phyloP scores from a whole-genome alignment of 352 stramenopile species.

The Globisporangium megalacanthum region DNA sequence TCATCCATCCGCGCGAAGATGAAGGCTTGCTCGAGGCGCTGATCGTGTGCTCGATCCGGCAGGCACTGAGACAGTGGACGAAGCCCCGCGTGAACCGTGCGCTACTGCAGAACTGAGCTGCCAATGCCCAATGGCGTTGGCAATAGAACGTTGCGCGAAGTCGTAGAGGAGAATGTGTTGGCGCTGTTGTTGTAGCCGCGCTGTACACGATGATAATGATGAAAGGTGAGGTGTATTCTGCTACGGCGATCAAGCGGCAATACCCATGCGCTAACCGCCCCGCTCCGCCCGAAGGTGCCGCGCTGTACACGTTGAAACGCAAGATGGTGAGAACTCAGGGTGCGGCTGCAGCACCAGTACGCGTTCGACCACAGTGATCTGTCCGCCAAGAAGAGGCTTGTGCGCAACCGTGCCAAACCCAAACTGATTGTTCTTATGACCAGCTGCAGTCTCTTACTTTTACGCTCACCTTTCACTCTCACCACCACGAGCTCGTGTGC shows the following conservation, averaged over 20 bases:
- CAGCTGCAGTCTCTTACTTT: too few species aligned
- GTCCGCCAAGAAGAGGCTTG: too few species aligned
- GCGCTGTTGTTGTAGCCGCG: slow-evolving; percentile 44
- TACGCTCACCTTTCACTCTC: too few species aligned
- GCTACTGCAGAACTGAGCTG: slow-evolving; percentile 58
- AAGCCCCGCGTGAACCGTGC: slow-evolving; percentile 58
- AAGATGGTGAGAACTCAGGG: slow-evolving; percentile 70
- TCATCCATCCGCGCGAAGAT: slow-evolving; percentile 65
- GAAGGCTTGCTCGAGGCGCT: slow-evolving; percentile 60
- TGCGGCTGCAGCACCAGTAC: slow-evolving; percentile 38
- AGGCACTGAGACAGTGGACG: slow-evolving; percentile 50
- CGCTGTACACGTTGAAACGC: slow-evolving; percentile 67
- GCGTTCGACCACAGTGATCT: slow-evolving; percentile 4
- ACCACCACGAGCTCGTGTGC: too few species aligned
- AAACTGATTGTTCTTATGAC: too few species aligned
- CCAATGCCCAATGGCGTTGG: slow-evolving; percentile 35
- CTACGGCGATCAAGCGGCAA: too few species aligned
- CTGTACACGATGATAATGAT: too few species aligned
- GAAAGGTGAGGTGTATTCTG: too few species aligned
- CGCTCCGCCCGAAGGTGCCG: too few species aligned
- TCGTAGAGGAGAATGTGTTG: slow-evolving; percentile 70
- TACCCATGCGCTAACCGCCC: too few species aligned
- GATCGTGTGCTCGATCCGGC: slow-evolving; percentile 76
- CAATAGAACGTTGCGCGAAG: slow-evolving; percentile 40
- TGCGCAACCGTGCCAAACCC: too few species aligned